phyloP scores from a whole-genome alignment of 148 eudicot genomes.

The Tetragonia tetragonoides region DNA sequence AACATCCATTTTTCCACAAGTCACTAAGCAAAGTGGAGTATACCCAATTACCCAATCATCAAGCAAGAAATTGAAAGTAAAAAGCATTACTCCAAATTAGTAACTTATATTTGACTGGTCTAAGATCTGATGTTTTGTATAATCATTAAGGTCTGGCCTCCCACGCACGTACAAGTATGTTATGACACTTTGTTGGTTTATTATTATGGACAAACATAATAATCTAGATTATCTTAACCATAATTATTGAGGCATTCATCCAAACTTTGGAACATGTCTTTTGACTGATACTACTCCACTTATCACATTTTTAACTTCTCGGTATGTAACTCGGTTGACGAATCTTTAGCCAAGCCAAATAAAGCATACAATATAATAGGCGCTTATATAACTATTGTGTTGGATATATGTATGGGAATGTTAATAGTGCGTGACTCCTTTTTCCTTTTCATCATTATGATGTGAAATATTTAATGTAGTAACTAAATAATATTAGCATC shows the following conservation, averaged over 20 bases:
- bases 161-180: neutral
- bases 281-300: constrained; percentile 21
- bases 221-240: constrained; percentile 21
- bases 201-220: neutral
- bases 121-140: constrained; percentile 17
- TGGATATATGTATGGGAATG: neutral
- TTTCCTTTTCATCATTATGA: no score
- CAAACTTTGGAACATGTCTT: constrained; percentile 21
- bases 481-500: no score
- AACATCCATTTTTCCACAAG: neutral
- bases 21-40: neutral
- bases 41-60: constrained; percentile 33
- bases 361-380: neutral
- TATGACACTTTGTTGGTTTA: constrained; percentile 1
- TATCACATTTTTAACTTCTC: neutral
- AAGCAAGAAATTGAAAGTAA: neutral
- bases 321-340: neutral
- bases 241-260: neutral
- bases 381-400: neutral
- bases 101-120: constrained; percentile 30
- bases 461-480: no score
- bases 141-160: constrained; percentile 10
- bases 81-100: neutral
- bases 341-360: constrained; percentile 10
- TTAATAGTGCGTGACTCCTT: neutral